A percentile compares a stretch with the other conserved stretches of the same genome.
Conservation (phyloP, 1,284 basidiomycete species). For the Cryptococcus hybrid region DNA sequence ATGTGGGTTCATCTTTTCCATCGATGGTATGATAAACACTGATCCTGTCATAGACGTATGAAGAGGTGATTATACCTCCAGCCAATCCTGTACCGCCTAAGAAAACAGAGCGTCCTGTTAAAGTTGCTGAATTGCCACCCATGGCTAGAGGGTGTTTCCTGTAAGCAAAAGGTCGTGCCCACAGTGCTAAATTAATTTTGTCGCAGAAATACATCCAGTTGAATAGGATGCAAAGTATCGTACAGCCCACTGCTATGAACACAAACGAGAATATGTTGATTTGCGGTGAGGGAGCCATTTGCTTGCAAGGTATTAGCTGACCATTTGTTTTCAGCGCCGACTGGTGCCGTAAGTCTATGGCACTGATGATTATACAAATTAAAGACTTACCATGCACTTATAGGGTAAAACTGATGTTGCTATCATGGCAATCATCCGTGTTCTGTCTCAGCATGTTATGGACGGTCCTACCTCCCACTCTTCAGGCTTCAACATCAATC, state of each 20-base stretch:
- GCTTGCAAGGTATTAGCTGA: neutral
- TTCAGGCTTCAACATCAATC: slow-evolving; percentile 59
- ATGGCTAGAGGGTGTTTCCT: slow-evolving; percentile 83
- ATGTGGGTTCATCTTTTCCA: slow-evolving; percentile 54
- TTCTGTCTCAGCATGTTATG: slow-evolving; percentile 71
- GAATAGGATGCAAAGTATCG: slow-evolving; percentile 94
- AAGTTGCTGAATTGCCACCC: slow-evolving; percentile 71
- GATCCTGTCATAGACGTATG: slow-evolving; percentile 45
- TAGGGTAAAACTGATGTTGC: slow-evolving; percentile 99
- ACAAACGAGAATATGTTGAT: slow-evolving; percentile 97
- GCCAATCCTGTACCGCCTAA: slow-evolving; percentile 75
- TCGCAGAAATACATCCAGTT: slow-evolving; percentile 76
- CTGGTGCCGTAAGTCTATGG: slow-evolving; percentile 74
- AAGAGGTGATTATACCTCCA: slow-evolving; percentile 87
- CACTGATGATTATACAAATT: neutral
- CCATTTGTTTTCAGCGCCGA: slow-evolving; percentile 65
- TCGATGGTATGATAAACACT: slow-evolving; percentile 28
- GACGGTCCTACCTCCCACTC: slow-evolving; percentile 46
- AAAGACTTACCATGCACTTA: neutral
- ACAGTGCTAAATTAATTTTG: slow-evolving; percentile 4
- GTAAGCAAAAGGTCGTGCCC: slow-evolving; percentile 52
- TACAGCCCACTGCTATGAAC: slow-evolving; percentile 88
- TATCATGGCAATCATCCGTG: slow-evolving; percentile 88
- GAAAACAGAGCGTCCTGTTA: slow-evolving; percentile 68
- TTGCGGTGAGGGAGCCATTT: slow-evolving; percentile 65